Evolutionary conservation across 1,284 basidiomycete species (phyloP), one percentile per base, ranked within the genome.

Genomic region (Pseudozyma hubeiensis): DNA sequence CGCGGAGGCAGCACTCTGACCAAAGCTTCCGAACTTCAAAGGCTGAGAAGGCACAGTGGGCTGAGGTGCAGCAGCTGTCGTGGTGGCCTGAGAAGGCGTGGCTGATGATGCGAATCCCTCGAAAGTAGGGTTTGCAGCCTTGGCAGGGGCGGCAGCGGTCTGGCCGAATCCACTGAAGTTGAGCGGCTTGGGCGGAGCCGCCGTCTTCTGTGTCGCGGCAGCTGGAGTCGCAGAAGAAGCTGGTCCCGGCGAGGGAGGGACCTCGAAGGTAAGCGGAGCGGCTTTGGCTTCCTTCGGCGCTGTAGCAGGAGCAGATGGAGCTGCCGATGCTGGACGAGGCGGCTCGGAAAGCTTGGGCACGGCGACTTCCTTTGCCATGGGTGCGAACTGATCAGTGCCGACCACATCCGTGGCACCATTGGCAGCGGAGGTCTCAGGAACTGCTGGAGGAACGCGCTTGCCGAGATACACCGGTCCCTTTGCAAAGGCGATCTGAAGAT

Each of bases 401-500:
- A 50, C 37, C 3, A 4, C 29, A 24, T 46, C 4, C n/a, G 48
- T 40, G 19, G 34, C 3, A 35, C n/a, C 17, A 40, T 17, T 48
- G n/a, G 39, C 31, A 35, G 45, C 19, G 43, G 61, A 7, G 14
- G 19, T 14, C 11, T 19, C 30, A 4, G 56, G 34, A 19, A 55
- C 16, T 14, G 56, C 52, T 5, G 44, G 50, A 59, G 54, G 58
- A 29, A 44, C 45, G 10, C 71, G 71, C 46, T 67, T 67, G 47
- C 63, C 62, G 7, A 79, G 53, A 7, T 72, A 58, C 33, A 80
- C 70, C 5, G 78, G 77, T 11, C 77, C 78, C 57, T 75, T 77
- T 11, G 78, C 77, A 43, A 80, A 78, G 2, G 76, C 75, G 29
- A 80, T 79, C 50, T 80, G 71, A 14, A 79, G 68, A 37, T 79